Conservation (phyloP, 2,329 filamentous ascomycete species). For the Aspergillus versicolor region DNA sequence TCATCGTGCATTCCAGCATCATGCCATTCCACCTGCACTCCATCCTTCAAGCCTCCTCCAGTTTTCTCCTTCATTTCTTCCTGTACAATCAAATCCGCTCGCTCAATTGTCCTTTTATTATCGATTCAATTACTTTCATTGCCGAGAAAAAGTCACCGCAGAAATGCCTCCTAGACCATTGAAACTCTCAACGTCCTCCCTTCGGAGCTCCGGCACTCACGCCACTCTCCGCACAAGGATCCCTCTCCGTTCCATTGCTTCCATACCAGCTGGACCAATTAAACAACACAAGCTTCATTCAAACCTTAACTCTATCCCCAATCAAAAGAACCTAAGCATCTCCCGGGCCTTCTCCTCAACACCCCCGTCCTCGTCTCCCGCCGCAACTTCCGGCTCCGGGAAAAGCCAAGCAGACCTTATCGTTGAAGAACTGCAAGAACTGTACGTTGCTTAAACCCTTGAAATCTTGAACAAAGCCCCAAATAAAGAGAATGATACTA, state of each 20-base stretch:
- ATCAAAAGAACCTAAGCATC: not conserved
- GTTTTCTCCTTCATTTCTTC: not conserved
- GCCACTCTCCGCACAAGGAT: not conserved
- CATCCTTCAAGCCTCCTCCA: not conserved
- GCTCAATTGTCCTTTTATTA: not conserved
- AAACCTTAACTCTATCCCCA: not conserved
- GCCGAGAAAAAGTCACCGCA: not conserved
- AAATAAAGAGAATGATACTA: too few relatives aligned
- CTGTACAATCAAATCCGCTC: not conserved
- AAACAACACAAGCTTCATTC: not conserved
- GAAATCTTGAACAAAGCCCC: too few relatives aligned
- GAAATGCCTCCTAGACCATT: constrained; percentile 1
- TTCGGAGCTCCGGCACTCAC: not conserved
- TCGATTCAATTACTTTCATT: not conserved
- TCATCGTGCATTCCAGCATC: constrained; percentile 8
- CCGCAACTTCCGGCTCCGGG: constrained; percentile 10
- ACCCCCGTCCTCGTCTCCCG: not conserved
- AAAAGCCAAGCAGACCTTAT: constrained; percentile 33
- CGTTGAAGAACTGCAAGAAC: constrained; percentile 39
- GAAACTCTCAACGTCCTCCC: not conserved
- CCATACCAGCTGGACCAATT: not conserved
- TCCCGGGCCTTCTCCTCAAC: not conserved
- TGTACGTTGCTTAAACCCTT: constrained; percentile 19
- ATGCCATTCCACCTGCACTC: not conserved
- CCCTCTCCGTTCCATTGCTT: not conserved